Conservation (phyloP, 805 yeast species). For the Candida schatavii region DNA sequence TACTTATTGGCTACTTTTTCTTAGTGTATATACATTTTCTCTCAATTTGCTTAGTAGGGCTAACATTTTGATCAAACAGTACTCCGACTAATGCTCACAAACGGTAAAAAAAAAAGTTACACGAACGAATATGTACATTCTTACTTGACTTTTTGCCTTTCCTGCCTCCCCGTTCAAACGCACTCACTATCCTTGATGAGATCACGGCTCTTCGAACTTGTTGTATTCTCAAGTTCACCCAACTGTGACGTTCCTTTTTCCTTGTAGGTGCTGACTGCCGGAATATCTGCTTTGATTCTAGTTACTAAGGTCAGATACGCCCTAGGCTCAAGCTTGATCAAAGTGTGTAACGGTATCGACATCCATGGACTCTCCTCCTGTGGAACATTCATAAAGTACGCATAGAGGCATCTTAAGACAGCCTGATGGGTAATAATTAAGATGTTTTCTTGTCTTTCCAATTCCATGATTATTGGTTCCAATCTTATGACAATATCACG, state of each 20-base stretch:
- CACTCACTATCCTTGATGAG: conserved; percentile 39
- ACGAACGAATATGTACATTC: no score
- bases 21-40: no score
- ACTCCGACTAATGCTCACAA: no score
- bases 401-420: conserved; percentile 91
- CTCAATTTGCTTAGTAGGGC: no score
- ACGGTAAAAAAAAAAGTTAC: no score
- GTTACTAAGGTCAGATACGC: conserved; percentile 89
- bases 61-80: no score
- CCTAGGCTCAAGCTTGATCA: conserved; percentile 91
- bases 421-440: conserved; percentile 97
- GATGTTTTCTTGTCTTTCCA: conserved; percentile 95
- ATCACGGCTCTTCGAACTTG: conserved; percentile 46
- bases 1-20: no score
- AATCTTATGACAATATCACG: conserved; percentile 91
- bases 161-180: background rate
- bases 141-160: no score
- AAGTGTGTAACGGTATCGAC: conserved; percentile 95
- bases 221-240: conserved; percentile 45
- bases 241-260: conserved; percentile 83
- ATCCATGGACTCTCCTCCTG: conserved; percentile 98
- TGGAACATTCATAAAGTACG: conserved; percentile 97
- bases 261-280: conserved; percentile 95
- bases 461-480: conserved; percentile 97
- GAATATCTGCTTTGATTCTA: conserved; percentile 90